Evolutionary conservation across 768 basidiomycete species (phyloP), one percentile per base, ranked within the genome.

Genomic region (Lanmaoa pseudosensibilis): DNA sequence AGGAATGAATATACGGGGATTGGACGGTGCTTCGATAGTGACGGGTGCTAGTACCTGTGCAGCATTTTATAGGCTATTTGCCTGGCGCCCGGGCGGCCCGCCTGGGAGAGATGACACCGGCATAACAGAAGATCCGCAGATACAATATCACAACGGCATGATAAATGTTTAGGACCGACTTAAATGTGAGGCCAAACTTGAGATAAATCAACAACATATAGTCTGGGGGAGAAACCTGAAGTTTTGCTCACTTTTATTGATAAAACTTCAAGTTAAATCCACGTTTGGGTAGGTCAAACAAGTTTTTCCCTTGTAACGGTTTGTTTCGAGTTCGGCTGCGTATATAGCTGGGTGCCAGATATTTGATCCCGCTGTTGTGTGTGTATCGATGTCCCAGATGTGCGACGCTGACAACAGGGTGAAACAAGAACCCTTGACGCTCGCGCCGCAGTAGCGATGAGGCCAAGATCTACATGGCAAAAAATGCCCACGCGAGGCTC

Each of bases 31-130:
- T 6, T 46, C 5, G 34, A 19, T 43, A 8, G 21, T 1, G 38
- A 40, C 8, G 13, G 5, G 5, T 9, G 8, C 5, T n/a, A 21
- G 4, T 16, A 3, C 11, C 19, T 25, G 7, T 8, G 19, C 12
- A 12, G 18, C 50, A 25, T 25, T 19, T 62, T 62, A 57, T 61
- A 61, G 0, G 23, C 11, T 2, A 9, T 21, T 34, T 25, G 19
- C 27, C 13, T n/a, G 34, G 16, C 19, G n/a, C 21, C 11, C 25
- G 18, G 23, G n/a, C n/a, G 37, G 38, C 27, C 27, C 27, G 11
- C n/a, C n/a, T 7, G 27, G 3, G 8, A 13, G 18, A 2, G 12
- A 23, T n/a, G 11, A 18, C 21, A 15, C 15, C 16, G 32, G 38
- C 15, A 33, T 1, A 54, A 50, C 18, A 32, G 7, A 32, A 30